Evolutionary conservation across 2,329 filamentous ascomycete genomes (phyloP), one percentile per base, ranked within the genome.

Genomic region (Akanthomyces muscarius): DNA sequence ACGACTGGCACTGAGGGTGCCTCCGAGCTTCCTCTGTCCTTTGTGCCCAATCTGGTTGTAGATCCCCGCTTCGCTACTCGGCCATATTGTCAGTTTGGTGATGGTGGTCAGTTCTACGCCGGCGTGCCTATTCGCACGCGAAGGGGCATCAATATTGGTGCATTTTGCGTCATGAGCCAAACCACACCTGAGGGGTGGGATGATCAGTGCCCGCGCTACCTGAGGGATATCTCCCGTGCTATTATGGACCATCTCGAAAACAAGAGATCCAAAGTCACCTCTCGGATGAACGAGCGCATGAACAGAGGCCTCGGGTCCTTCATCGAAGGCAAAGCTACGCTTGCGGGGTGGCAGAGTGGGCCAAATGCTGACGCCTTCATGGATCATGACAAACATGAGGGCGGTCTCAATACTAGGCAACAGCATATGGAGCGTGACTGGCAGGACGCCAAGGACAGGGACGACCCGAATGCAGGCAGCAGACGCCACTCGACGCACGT

Each of bases 101-200:
- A 69, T 0, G 60, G 65, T 1, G 64, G 66, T 14, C 68, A 69
- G 0, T 76, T 76, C 62, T 76, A 75, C 50, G 71, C 73, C 0
- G 73, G 69, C 5, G 73, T 75, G 0, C 74, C 75, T 5, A 75
- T 76, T n/a, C 70, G 72, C 0, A 71, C 70, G 0, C 69, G 66
- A 4, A 63, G 67, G 5, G 74, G 72, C 18, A 69, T 75, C 65
- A 73, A 74, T 61, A 76, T 77, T 23, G 75, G 75, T 11, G 73
- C 74, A 0, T 71, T 71, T 11, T 72, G 68, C 36, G 66, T 75
- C 4, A 58, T 66, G 25, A 65, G 52, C 33, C 51, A 64, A 1
- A 60, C 64, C 23, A 61, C 63, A 6, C 48, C 62, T 2, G 18
- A 21, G 11, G 62, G 57, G 25, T 68, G 72, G 38, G 70, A 68